Evolutionary conservation across 2,329 filamentous ascomycete species (phyloP).

Genomic region (Drechslera avenae): DNA sequence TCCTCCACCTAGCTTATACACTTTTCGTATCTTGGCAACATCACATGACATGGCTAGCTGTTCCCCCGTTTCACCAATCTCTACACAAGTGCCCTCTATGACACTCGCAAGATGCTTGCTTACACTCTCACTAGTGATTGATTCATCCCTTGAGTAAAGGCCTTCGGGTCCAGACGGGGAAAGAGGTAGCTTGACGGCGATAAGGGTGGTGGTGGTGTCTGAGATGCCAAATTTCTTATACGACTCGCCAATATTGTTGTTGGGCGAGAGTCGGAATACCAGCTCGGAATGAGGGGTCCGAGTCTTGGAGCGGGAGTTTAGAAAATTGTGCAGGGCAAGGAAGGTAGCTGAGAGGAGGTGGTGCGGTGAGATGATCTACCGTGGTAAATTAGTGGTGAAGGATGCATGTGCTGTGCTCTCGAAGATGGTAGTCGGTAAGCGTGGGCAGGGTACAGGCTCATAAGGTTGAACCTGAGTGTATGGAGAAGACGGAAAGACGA

Average conservation of each 20-base stretch:
- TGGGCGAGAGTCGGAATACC: conserved; percentile 77
- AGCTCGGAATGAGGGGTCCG: conserved; percentile 89
- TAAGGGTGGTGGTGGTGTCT: conserved; percentile 70
- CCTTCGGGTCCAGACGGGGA: background rate
- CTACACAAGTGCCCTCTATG: conserved; percentile 35
- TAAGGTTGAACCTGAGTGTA: too few relatives aligned
- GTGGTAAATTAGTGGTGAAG: background rate
- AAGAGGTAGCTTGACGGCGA: conserved; percentile 76
- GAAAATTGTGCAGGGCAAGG: conserved; percentile 71
- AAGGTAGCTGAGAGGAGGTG: conserved; percentile 79
- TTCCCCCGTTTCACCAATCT: conserved; percentile 23
- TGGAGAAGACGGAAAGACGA: too few relatives aligned
- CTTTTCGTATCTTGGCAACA: conserved; percentile 73
- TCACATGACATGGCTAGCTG: conserved; percentile 59
- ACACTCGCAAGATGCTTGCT: conserved; percentile 28
- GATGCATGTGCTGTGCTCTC: background rate
- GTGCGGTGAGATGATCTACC: conserved; percentile 69
- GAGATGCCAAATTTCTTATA: conserved; percentile 87
- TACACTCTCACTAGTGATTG: conserved; percentile 34
- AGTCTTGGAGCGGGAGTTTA: conserved; percentile 66
- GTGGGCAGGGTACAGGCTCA: background rate
- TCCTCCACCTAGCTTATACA: conserved; percentile 76
- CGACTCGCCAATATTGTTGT: conserved; percentile 89
- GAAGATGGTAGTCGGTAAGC: background rate
- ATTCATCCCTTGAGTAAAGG: conserved; percentile 3